phyloP scores from a whole-genome alignment of 345 rosid species.

The Geranium rotundifolium region DNA sequence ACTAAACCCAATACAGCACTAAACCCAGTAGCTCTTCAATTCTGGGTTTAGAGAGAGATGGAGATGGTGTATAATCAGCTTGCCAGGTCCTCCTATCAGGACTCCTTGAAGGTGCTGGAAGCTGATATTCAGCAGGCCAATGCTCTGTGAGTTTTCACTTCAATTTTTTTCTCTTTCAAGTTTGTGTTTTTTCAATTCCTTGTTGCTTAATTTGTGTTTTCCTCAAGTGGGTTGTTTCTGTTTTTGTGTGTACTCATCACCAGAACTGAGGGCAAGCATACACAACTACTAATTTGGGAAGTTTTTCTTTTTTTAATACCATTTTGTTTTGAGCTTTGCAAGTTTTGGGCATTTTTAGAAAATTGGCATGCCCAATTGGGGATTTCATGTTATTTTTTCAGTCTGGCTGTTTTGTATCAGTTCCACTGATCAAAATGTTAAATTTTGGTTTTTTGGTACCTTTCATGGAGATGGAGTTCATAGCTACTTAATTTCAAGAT shows the following conservation, averaged over 20 bases:
- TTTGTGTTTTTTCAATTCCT: background rate
- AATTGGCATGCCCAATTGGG: background rate
- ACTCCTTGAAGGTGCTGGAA: conserved; percentile 67
- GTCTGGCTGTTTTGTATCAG: background rate
- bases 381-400: background rate
- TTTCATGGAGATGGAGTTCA: background rate
- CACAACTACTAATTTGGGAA: background rate
- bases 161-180: conserved; percentile 8
- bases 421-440: background rate
- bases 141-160: conserved; percentile 48
- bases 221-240: background rate
- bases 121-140: conserved; percentile 87
- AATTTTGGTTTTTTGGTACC: background rate
- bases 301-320: too few species aligned
- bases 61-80: conserved; percentile 44
- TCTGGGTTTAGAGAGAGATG: conserved; percentile 8
- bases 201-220: conserved; percentile 5
- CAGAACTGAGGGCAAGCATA: background rate
- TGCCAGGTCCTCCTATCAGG: conserved; percentile 54
- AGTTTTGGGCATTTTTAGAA: background rate
- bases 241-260: background rate
- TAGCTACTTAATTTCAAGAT: background rate
- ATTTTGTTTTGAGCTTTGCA: background rate
- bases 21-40: background rate
- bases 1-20: background rate